Percentiles rank a stretch among this genome's conserved stretches.
These are phyloP conservation scores for Magnusiomyces sp. DNA, from an alignment of 1,139 yeast species.

Conservation along the genomic window DNA sequence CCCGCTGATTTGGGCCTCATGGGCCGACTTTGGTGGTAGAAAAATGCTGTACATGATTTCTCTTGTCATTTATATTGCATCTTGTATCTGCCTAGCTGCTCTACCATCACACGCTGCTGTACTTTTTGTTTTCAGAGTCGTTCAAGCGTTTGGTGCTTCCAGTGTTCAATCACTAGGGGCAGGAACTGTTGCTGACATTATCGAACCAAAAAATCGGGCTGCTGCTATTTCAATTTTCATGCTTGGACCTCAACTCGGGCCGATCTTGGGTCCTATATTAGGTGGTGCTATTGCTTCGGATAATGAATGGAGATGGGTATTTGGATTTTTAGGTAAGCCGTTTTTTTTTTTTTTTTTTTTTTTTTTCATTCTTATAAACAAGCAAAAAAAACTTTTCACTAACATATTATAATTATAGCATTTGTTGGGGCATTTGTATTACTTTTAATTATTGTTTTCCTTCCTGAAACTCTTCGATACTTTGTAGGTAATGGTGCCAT, in stretches of 20 bases:
- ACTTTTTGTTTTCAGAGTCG: constrained; percentile 60
- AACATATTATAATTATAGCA: constrained; percentile 75
- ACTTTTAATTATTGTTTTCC: constrained; percentile 42
- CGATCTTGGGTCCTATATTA: constrained; percentile 68
- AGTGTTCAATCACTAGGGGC: constrained; percentile 89
- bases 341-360: background rate
- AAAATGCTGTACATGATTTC: constrained; percentile 43
- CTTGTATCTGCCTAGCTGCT: constrained; percentile 48
- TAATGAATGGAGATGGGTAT: constrained; percentile 68
- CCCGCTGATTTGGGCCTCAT: constrained; percentile 48
- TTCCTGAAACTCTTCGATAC: constrained; percentile 69
- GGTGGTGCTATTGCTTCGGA: constrained; percentile 66
- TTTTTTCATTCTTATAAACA: too few species aligned
- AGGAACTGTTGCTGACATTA: constrained; percentile 74
- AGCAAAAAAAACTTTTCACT: constrained; percentile 48
- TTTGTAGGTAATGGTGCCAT: constrained; percentile 47
- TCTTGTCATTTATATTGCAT: constrained; percentile 36
- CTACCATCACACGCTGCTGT: constrained; percentile 52
- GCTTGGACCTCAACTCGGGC: constrained; percentile 76
- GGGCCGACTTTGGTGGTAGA: constrained; percentile 52
- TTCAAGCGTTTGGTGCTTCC: constrained; percentile 76
- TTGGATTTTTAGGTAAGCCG: constrained; percentile 36
- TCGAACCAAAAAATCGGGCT: constrained; percentile 61
- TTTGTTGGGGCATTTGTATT: constrained; percentile 53
- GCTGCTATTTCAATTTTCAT: constrained; percentile 74